Conservation (phyloP, 345 rosid species). For the Mallotus nudiflorus region DNA sequence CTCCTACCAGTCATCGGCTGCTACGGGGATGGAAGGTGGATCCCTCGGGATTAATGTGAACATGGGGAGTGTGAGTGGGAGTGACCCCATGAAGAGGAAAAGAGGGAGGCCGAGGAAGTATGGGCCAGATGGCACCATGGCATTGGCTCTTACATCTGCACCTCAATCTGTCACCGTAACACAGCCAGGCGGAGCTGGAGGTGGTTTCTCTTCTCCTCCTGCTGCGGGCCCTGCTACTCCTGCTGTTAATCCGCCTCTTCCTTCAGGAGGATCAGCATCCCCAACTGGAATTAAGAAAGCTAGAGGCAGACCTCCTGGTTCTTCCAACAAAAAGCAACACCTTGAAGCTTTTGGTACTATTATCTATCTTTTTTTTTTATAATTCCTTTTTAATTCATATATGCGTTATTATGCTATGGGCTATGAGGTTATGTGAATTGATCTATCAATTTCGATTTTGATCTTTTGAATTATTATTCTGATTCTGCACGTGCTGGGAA, state of each 20-base stretch:
- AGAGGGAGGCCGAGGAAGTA: constrained; percentile 78
- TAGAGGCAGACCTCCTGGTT: constrained; percentile 90
- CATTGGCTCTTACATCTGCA: constrained; percentile 35
- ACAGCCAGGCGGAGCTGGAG: constrained; percentile 23
- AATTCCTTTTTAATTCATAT: not conserved
- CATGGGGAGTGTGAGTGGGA: constrained; percentile 15
- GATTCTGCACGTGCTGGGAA: constrained; percentile 18
- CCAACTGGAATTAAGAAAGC: constrained; percentile 55
- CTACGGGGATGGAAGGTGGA: constrained; percentile 15
- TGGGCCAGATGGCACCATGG: constrained; percentile 58
- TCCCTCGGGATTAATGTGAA: constrained; percentile 38
- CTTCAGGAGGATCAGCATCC: constrained; percentile 31
- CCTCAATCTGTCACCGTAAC: constrained; percentile 21
- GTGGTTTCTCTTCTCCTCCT: constrained; percentile 36
- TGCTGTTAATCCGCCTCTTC: not conserved
- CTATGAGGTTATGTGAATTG: not conserved
- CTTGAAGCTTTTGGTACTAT: constrained; percentile 56
- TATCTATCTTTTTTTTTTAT: not conserved
- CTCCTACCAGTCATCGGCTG: constrained; percentile 26
- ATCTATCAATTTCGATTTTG: not conserved
- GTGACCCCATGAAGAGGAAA: constrained; percentile 49
- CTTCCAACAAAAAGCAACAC: constrained; percentile 63
- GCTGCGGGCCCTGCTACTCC: not conserved
- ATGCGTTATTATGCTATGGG: too few species aligned
- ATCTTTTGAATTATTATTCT: constrained; percentile 1